Percentiles rank a stretch among this genome's conserved stretches.
These are phyloP conservation scores for Russula olivacea DNA, from an alignment of 768 basidiomycete species.

Conservation along the genomic window DNA sequence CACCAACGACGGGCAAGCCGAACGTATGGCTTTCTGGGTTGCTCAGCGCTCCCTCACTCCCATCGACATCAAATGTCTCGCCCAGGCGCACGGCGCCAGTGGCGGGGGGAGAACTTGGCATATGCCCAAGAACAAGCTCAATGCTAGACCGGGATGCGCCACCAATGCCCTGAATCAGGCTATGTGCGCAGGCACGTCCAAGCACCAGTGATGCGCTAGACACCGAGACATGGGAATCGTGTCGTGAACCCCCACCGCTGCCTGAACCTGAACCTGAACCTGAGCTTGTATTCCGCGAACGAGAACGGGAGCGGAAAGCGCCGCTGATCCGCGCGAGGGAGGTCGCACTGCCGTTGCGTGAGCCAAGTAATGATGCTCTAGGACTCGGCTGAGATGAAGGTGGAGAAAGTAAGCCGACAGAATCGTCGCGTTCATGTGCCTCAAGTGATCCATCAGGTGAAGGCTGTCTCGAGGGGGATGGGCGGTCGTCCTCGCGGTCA, in stretches of 20 bases:
- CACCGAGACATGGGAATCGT: constrained; percentile 28
- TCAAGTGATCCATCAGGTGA: too few species aligned
- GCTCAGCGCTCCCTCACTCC: constrained; percentile 40
- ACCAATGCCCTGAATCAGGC: constrained; percentile 57
- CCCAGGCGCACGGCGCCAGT: constrained; percentile 1
- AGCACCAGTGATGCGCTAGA: constrained; percentile 28
- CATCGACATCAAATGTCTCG: constrained; percentile 38
- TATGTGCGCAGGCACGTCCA: constrained; percentile 55
- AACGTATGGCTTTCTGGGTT: constrained; percentile 71
- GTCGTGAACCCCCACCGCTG: constrained; percentile 28
- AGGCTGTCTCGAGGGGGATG: too few species aligned
- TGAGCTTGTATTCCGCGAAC: constrained; percentile 19
- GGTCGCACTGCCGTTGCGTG: constrained; percentile 40
- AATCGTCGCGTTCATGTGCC: constrained; percentile 58
- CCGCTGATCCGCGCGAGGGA: constrained; percentile 40
- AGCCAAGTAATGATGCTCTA: constrained; percentile 41
- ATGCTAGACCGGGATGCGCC: constrained; percentile 57
- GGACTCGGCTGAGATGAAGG: constrained; percentile 43
- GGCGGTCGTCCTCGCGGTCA: too few species aligned
- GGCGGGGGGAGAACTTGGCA: background rate
- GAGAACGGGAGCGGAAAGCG: constrained; percentile 23
- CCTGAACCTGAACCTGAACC: constrained; percentile 16
- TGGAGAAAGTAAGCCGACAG: constrained; percentile 49
- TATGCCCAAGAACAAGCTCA: constrained; percentile 44
- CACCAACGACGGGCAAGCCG: constrained; percentile 44